These are phyloP conservation scores for Aspergillus hortae DNA, from an alignment of 2,329 filamentous ascomycete species.

Conservation along the genomic window DNA sequence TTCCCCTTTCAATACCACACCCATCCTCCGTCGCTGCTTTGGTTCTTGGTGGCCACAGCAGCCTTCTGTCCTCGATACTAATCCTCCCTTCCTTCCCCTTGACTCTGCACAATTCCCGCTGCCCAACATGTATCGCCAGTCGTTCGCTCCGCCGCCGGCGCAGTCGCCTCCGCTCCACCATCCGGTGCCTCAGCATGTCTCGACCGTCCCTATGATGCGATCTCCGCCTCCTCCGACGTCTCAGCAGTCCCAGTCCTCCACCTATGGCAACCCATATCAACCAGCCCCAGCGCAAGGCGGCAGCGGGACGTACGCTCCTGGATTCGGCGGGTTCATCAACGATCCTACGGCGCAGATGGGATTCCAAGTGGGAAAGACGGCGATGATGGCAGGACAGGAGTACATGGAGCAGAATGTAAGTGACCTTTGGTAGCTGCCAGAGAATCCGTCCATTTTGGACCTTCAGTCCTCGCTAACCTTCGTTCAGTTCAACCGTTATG, in stretches of 20 bases:
- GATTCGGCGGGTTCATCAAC: slow-evolving; percentile 90
- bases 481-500: slow-evolving; percentile 68
- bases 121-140: slow-evolving; percentile 72
- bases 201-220: slow-evolving; percentile 92
- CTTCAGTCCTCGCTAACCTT: not conserved
- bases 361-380: slow-evolving; percentile 87
- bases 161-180: slow-evolving; percentile 92
- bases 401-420: slow-evolving; percentile 92
- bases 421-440: not conserved
- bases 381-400: slow-evolving; percentile 86
- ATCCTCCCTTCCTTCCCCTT: not conserved
- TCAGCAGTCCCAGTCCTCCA: slow-evolving; percentile 61
- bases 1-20: slow-evolving; percentile 2
- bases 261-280: slow-evolving; percentile 51
- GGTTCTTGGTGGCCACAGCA: slow-evolving; percentile 8
- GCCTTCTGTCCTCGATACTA: not conserved
- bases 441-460: not conserved
- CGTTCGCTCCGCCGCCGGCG: slow-evolving; percentile 70
- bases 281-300: slow-evolving; percentile 41
- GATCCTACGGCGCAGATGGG: slow-evolving; percentile 94
- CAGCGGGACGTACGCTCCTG: slow-evolving; percentile 46
- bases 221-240: slow-evolving; percentile 79
- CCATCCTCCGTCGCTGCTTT: slow-evolving; percentile 3
- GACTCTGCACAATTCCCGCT: not conserved
- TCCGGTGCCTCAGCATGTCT: slow-evolving; percentile 96